Conservation (phyloP, 164 flowering plant genomes). For the Houttuynia cordata region DNA sequence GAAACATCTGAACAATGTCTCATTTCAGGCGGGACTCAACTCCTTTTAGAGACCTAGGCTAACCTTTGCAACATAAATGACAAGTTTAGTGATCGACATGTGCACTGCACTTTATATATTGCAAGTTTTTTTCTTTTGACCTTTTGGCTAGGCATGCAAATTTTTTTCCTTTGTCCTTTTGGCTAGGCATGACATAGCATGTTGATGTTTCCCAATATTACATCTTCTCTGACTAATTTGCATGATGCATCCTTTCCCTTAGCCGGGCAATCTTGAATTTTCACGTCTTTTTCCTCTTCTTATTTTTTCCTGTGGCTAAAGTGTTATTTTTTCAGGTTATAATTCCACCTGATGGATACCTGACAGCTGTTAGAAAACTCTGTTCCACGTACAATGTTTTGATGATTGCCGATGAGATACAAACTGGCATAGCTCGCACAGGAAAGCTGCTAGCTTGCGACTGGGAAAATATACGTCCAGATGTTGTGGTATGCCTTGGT, state of each 20-base stretch:
- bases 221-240: no score
- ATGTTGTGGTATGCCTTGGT: slow-evolving; percentile 61
- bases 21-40: no score
- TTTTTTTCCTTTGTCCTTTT: not conserved
- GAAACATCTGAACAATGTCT: no score
- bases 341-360: slow-evolving; percentile 87
- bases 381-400: slow-evolving; percentile 74
- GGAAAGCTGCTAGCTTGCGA: slow-evolving; percentile 93
- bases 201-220: no score
- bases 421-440: slow-evolving; percentile 82
- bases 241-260: no score
- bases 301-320: not conserved
- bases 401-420: slow-evolving; percentile 99
- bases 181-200: no score
- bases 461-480: slow-evolving; percentile 93
- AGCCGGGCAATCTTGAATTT: not conserved
- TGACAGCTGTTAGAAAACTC: slow-evolving; percentile 73
- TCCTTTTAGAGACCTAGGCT: no score
- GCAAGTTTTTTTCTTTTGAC: not conserved
- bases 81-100: no score
- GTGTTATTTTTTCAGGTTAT: slow-evolving; percentile 38
- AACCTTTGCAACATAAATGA: no score
- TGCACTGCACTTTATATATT: no score
- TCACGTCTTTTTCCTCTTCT: not conserved
- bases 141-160: not conserved